These are phyloP conservation scores for Candida multigemmis DNA, from an alignment of 805 yeast species.

Conservation along the genomic window DNA sequence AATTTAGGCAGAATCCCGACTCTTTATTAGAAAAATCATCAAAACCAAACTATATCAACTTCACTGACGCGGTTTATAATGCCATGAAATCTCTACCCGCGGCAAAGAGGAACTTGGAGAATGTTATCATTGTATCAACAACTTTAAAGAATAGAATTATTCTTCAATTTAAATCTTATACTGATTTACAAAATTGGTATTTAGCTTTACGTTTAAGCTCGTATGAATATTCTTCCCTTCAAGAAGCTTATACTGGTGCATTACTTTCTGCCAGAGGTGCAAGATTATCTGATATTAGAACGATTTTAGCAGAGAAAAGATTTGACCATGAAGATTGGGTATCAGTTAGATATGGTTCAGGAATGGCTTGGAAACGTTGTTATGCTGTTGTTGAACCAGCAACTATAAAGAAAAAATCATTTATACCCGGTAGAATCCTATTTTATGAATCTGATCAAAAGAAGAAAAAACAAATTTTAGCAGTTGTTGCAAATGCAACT, in stretches of 20 bases:
- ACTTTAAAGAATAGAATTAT: conserved; percentile 84
- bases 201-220: conserved; percentile 73
- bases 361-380: conserved; percentile 96
- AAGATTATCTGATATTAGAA: conserved; percentile 74
- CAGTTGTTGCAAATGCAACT: conserved; percentile 59
- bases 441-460: conserved; percentile 80
- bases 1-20: conserved; percentile 38
- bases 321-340: conserved; percentile 92
- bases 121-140: conserved; percentile 84
- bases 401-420: conserved; percentile 36
- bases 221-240: conserved; percentile 75
- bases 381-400: conserved; percentile 83
- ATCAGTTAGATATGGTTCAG: conserved; percentile 88
- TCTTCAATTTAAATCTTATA: conserved; percentile 63
- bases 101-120: conserved; percentile 52
- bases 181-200: conserved; percentile 67
- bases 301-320: conserved; percentile 76
- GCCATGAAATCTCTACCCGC: conserved; percentile 61
- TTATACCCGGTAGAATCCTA: conserved; percentile 56
- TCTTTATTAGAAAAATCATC: conserved; percentile 49
- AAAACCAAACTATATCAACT: conserved; percentile 81
- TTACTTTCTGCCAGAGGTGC: conserved; percentile 87
- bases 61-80: conserved; percentile 82
- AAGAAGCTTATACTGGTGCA: conserved; percentile 96
- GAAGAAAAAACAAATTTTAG: conserved; percentile 64